These are phyloP conservation scores for Wickerhamiella vanderwaltii DNA, from an alignment of 805 yeast genomes.

Conservation along the genomic window DNA sequence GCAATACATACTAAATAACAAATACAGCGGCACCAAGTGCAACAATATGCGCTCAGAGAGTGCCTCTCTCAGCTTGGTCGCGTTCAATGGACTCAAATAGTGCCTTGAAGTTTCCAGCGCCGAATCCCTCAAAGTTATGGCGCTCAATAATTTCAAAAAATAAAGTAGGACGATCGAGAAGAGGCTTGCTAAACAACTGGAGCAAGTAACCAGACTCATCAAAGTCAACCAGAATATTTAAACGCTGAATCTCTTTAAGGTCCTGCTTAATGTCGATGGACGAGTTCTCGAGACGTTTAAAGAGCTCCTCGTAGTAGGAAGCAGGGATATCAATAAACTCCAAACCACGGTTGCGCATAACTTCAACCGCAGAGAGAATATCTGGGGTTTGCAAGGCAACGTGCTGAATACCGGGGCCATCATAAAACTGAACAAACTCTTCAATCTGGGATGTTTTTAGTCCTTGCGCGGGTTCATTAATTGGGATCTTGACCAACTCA, in stretches of 20 bases:
- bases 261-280: slow-evolving; percentile 40
- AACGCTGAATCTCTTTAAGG: slow-evolving; percentile 36
- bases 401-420: slow-evolving; percentile 81
- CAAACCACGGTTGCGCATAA: slow-evolving; percentile 49
- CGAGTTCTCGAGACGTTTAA: slow-evolving; percentile 34
- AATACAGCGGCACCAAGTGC: too few species aligned
- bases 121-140: slow-evolving; percentile 70
- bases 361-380: slow-evolving; percentile 44
- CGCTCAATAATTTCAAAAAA: slow-evolving; percentile 76
- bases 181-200: slow-evolving; percentile 68
- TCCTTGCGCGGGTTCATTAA: slow-evolving; percentile 73
- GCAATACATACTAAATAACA: too few species aligned
- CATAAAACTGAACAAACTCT: slow-evolving; percentile 61
- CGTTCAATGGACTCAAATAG: slow-evolving; percentile 67
- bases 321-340: slow-evolving; percentile 53
- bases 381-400: slow-evolving; percentile 55
- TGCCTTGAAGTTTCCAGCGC: slow-evolving; percentile 79
- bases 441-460: slow-evolving; percentile 61
- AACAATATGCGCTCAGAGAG: slow-evolving; percentile 29
- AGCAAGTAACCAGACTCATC: slow-evolving; percentile 66
- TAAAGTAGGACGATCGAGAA: slow-evolving; percentile 68
- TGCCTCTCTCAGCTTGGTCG: slow-evolving; percentile 65
- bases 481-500: slow-evolving; percentile 62
- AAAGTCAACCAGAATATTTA: slow-evolving; percentile 60
- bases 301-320: slow-evolving; percentile 43